These are phyloP conservation scores for Ganoderma boninense DNA, from an alignment of 1,284 basidiomycete genomes.

Conservation along the genomic window DNA sequence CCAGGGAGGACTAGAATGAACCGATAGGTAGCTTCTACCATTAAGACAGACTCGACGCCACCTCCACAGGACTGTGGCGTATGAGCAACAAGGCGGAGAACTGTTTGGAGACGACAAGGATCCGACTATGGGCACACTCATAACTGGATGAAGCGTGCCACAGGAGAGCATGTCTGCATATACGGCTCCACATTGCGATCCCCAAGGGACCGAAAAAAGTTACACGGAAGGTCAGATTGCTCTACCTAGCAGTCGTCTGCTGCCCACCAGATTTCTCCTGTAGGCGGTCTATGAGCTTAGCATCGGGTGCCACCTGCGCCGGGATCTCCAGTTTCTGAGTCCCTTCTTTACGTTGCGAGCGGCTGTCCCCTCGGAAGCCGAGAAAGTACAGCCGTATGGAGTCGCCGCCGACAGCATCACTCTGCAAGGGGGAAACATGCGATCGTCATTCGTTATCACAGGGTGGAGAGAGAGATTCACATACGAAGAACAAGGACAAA, in stretches of 20 bases:
- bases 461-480: background rate
- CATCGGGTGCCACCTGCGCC: slow-evolving; percentile 75
- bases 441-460: background rate
- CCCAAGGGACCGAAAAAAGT: too few relatives aligned
- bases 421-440: slow-evolving; percentile 41
- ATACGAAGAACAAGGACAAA: slow-evolving; percentile 80
- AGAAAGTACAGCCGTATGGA: slow-evolving; percentile 75
- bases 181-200: background rate
- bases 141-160: background rate
- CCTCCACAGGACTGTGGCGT: too few relatives aligned
- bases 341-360: slow-evolving; percentile 63
- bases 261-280: slow-evolving; percentile 62
- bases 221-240: background rate
- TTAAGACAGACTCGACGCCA: background rate
- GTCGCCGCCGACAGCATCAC: slow-evolving; percentile 71
- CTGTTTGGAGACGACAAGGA: background rate
- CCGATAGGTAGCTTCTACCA: background rate
- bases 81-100: background rate
- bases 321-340: slow-evolving; percentile 72
- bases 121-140: background rate
- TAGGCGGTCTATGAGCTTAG: slow-evolving; percentile 66
- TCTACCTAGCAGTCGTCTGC: slow-evolving; percentile 51
- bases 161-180: background rate
- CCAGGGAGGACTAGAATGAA: background rate
- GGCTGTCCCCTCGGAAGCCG: slow-evolving; percentile 82